These are phyloP conservation scores for Calonectria multiphialidica DNA, from an alignment of 2,329 filamentous ascomycete species.

Conservation along the genomic window DNA sequence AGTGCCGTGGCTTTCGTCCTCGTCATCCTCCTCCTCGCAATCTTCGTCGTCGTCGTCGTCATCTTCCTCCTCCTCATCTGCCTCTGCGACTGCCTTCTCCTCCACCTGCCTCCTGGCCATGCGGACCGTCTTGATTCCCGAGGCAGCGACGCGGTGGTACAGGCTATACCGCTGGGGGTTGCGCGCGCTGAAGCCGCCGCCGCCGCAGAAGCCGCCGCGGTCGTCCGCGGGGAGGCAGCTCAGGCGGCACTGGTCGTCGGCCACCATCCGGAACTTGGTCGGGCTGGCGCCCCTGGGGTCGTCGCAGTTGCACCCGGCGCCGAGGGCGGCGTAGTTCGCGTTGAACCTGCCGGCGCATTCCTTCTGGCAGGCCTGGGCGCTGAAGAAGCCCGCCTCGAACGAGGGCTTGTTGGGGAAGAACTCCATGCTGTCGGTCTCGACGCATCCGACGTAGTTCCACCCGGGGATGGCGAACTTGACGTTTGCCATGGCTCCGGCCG, in stretches of 20 bases:
- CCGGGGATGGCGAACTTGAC: slow-evolving; percentile 26
- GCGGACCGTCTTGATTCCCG: background rate
- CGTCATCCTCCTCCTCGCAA: background rate
- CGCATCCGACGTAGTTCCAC: slow-evolving; percentile 47
- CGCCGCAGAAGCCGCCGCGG: slow-evolving; percentile 42
- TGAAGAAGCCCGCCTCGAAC: slow-evolving; percentile 30
- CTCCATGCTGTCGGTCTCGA: slow-evolving; percentile 28
- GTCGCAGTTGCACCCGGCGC: slow-evolving; percentile 40
- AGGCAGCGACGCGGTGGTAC: slow-evolving; percentile 17
- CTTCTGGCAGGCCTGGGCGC: slow-evolving; percentile 34
- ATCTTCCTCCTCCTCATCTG: background rate
- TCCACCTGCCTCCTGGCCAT: background rate
- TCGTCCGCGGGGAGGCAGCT: slow-evolving; percentile 33
- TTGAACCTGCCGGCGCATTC: slow-evolving; percentile 24
- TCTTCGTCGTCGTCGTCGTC: background rate
- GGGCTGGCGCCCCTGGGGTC: slow-evolving; percentile 2
- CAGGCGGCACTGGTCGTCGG: slow-evolving; percentile 34
- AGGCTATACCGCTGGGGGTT: slow-evolving; percentile 30
- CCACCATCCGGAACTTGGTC: slow-evolving; percentile 26
- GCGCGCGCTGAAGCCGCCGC: slow-evolving; percentile 12
- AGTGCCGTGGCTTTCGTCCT: background rate
- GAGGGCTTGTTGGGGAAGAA: slow-evolving; percentile 32
- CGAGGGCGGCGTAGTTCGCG: slow-evolving; percentile 40
- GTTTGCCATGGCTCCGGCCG: slow-evolving; percentile 36
- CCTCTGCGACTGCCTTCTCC: background rate